These are phyloP conservation scores for Austroboletus novae-zelandiae DNA, from an alignment of 1,284 basidiomycete genomes.

Conservation along the genomic window DNA sequence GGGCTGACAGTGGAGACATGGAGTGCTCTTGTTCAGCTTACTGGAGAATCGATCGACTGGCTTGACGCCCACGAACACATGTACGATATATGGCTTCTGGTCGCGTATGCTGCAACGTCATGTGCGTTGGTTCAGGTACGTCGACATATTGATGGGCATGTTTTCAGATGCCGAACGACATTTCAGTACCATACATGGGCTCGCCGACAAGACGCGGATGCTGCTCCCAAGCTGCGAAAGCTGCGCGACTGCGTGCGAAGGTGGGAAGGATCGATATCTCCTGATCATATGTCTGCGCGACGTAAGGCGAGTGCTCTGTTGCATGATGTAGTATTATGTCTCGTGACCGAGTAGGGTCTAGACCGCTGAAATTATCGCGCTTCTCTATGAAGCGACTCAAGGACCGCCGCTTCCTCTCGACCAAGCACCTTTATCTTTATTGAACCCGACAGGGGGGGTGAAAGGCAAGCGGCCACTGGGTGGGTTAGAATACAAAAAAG, in stretches of 20 bases:
- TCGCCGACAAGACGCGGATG: constrained; percentile 71
- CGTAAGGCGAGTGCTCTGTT: constrained; percentile 61
- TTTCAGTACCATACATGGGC: constrained; percentile 90
- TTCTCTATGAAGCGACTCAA: constrained; percentile 90
- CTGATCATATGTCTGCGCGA: constrained; percentile 89
- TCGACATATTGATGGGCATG: constrained; percentile 10
- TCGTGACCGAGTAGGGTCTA: constrained; percentile 37
- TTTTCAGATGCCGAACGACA: constrained; percentile 11
- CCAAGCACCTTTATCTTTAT: constrained; percentile 50
- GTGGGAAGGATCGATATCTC: constrained; percentile 78
- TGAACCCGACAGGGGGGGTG: constrained; percentile 76
- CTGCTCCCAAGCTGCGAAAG: constrained; percentile 72
- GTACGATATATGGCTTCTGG: constrained; percentile 85
- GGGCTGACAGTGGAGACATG: constrained; percentile 78
- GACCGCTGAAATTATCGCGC: constrained; percentile 89
- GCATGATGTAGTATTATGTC: constrained; percentile 20
- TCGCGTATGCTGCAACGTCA: constrained; percentile 86
- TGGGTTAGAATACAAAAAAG: constrained; percentile 69
- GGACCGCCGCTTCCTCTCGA: constrained; percentile 60
- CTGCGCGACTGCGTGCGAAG: constrained; percentile 79
- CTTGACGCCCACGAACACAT: constrained; percentile 75
- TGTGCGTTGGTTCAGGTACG: constrained; percentile 87
- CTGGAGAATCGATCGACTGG: constrained; percentile 87
- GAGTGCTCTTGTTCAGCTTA: constrained; percentile 69
- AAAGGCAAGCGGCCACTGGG: constrained; percentile 53